These are phyloP conservation scores for Penicillium sp. DNA, from an alignment of 2,329 filamentous ascomycete genomes.

Conservation along the genomic window DNA sequence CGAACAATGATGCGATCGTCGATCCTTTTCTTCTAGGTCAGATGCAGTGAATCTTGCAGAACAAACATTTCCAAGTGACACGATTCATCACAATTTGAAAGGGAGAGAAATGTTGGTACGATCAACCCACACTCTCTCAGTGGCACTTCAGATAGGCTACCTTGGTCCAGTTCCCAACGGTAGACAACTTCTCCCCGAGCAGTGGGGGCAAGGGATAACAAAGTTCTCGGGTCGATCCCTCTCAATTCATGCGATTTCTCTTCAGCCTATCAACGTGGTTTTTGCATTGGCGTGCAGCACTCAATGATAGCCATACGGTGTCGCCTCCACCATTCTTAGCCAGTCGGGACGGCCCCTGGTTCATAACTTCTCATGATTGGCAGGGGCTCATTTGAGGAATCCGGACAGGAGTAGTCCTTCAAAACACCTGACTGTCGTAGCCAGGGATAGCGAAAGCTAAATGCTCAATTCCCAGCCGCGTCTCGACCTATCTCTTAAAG, in stretches of 20 bases:
- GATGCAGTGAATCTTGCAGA: background rate
- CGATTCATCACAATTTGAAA: background rate
- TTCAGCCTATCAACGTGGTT: conserved; percentile 15
- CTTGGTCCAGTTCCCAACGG: background rate
- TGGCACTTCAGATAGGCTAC: background rate
- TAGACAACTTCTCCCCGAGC: background rate
- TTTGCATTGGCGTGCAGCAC: conserved; percentile 8
- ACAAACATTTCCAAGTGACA: background rate
- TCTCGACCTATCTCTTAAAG: background rate
- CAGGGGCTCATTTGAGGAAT: background rate
- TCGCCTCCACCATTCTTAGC: background rate
- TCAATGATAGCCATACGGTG: conserved; percentile 9
- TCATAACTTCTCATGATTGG: background rate
- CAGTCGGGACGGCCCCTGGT: background rate
- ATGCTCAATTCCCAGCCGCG: background rate
- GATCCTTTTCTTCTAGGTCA: background rate
- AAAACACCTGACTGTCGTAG: background rate
- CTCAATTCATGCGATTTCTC: conserved; percentile 3
- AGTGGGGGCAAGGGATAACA: conserved; percentile 11
- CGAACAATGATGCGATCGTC: background rate
- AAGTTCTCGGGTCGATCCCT: conserved; percentile 16
- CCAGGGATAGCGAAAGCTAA: background rate
- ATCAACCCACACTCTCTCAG: background rate
- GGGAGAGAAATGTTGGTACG: background rate
- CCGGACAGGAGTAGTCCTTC: background rate